These are phyloP conservation scores for Xanthoconium purpureum DNA, from an alignment of 768 basidiomycete genomes.

Conservation along the genomic window DNA sequence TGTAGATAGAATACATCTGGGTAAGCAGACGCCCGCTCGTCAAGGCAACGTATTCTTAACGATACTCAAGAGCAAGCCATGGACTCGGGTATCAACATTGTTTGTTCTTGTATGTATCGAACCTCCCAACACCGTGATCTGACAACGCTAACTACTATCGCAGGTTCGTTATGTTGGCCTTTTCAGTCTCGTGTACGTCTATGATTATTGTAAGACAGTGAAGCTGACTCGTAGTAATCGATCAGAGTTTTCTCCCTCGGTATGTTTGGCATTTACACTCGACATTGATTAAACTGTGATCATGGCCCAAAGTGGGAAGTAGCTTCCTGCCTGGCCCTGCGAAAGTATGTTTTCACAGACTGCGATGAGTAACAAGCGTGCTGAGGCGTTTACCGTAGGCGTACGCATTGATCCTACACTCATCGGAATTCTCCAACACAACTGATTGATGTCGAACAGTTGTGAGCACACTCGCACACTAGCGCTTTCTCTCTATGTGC, in stretches of 20 bases:
- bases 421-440: background rate
- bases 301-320: background rate
- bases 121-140: background rate
- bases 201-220: too few species aligned
- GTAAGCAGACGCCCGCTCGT: background rate
- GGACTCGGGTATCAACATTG: background rate
- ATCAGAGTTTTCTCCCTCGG: too few species aligned
- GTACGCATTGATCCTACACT: background rate
- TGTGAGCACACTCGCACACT: background rate
- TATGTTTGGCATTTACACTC: background rate
- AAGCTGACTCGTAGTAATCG: too few species aligned
- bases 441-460: background rate
- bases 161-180: conserved; percentile 6
- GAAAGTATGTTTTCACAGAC: background rate
- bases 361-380: background rate
- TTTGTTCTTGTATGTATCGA: background rate
- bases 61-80: background rate
- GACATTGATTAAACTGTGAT: background rate
- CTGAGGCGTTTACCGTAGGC: background rate
- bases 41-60: background rate
- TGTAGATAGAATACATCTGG: background rate
- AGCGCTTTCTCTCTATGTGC: background rate
- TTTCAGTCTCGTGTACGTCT: too few species aligned
- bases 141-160: background rate
- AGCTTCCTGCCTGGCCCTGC: background rate